Base-by-base conservation (phyloP, 148 eudicot genomes). In the Chenopodium formosanum region DNA sequence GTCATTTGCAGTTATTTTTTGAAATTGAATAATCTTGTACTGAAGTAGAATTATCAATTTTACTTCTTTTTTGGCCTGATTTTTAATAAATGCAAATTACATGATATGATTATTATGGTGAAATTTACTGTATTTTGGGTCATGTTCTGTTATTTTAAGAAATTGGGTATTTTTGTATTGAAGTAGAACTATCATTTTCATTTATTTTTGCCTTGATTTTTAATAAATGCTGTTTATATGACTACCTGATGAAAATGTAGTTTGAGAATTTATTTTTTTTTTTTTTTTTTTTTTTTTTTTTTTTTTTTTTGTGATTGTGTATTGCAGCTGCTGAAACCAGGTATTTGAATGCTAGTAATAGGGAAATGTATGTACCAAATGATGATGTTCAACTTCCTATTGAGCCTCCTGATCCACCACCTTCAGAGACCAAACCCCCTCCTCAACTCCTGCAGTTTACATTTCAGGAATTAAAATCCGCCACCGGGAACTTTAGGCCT, bases 401-500 rank as follows among this genome's bases (percentile, higher is more conserved):
- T 29, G 94, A 91, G 40, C 85, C 86, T 44, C 88, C 90, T 53
- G 81, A 85, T 50, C 79, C 88, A 80, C 84, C 75, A n/a, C 82
- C 86, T 71, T 11, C 80, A 48, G 91, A 91, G 80, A 90, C 79
- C 70, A 85, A 85, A 81, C 66, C 87, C 56, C 89, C 86, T 7
- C 84, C 81, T 74, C 93, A 90, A 85, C 87, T 94, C 73, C 97
- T 96, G 44, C 88, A 88, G 74, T 94, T 96, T 80, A 87, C 82
- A 47, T 92, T 83, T 58, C 99, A 96, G 70, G 98, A 94, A 85
- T 87, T 96, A 23, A 95, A 92, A 86, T 91, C 99, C 5, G 97
- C 98, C 1, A 96, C 99, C 1, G 99, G 99, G 3, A 96, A 94
- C 86, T 94, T 96, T 81, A 91, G 99, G 79, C 99, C 99, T 0